Conservation (phyloP, 371 early-diverging fungal genomes). For the Mucor velutinosus region DNA sequence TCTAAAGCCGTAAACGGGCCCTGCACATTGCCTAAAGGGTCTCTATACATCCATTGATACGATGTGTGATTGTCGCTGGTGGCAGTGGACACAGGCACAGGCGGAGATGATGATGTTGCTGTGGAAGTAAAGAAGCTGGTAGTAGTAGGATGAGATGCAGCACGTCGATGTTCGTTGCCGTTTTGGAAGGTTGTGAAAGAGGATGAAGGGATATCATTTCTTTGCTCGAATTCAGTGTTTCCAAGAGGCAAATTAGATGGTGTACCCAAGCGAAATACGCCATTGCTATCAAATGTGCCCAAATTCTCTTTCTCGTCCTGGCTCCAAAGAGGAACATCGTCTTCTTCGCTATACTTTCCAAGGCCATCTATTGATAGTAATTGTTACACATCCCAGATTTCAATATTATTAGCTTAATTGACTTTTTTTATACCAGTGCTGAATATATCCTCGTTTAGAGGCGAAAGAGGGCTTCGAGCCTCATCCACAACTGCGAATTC, state of each 20-base stretch:
- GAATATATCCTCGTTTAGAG: background rate
- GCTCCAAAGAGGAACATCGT: constrained; percentile 31
- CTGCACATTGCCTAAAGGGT: constrained; percentile 67
- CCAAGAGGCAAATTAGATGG: constrained; percentile 31
- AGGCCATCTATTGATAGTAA: background rate
- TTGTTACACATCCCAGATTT: background rate
- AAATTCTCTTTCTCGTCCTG: constrained; percentile 26
- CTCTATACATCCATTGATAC: constrained; percentile 69
- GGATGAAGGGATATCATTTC: background rate
- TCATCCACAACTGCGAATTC: background rate
- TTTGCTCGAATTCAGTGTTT: constrained; percentile 13
- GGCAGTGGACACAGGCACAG: background rate
- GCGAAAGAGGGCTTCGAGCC: background rate
- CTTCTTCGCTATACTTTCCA: background rate
- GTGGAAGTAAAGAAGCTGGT: background rate
- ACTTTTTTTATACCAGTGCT: background rate
- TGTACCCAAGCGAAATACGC: constrained; percentile 58
- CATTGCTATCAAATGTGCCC: constrained; percentile 64
- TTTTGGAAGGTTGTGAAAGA: background rate
- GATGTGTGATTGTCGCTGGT: background rate
- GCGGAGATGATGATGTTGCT: background rate
- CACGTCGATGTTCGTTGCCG: background rate
- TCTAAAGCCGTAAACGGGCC: constrained; percentile 71
- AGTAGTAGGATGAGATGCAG: background rate
- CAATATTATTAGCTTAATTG: background rate